Percentiles rank a stretch among this genome's conserved stretches.
Conservation (phyloP, 352 stramenopile species). For the Globisporangium middletonii region DNA sequence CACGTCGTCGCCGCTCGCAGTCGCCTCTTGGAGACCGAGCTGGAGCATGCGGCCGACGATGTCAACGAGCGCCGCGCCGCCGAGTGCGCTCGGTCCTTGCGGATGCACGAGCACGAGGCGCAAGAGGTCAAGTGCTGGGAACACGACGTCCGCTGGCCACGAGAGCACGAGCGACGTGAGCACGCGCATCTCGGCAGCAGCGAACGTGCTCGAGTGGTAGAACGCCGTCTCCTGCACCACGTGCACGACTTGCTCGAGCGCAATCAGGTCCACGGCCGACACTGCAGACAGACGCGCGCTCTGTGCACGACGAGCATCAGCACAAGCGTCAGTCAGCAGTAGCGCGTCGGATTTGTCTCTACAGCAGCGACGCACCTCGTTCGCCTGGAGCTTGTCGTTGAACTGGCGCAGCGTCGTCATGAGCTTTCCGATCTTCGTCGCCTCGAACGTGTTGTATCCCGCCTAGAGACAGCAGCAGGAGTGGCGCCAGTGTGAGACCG, state of each 20-base stretch:
- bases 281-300: slow-evolving; percentile 18
- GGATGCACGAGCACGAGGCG: slow-evolving; percentile 88
- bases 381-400: slow-evolving; percentile 68
- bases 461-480: slow-evolving; percentile 30
- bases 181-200: slow-evolving; percentile 42
- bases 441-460: slow-evolving; percentile 91
- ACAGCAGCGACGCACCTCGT: slow-evolving; percentile 14
- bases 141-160: slow-evolving; percentile 77
- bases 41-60: slow-evolving; percentile 31
- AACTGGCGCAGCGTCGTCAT: slow-evolving; percentile 89
- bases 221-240: slow-evolving; percentile 79
- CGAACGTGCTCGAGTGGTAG: slow-evolving; percentile 91
- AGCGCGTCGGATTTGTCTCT: neutral
- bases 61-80: slow-evolving; percentile 23
- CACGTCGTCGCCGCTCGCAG: slow-evolving; percentile 24
- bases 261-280: slow-evolving; percentile 40
- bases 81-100: slow-evolving; percentile 46
- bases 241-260: slow-evolving; percentile 48
- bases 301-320: neutral
- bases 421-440: slow-evolving; percentile 90
- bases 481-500: slow-evolving; percentile 18
- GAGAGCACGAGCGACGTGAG: slow-evolving; percentile 54
- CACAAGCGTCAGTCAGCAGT: slow-evolving; percentile 15
- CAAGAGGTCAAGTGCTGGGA: slow-evolving; percentile 90
- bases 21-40: slow-evolving; percentile 27